Evolutionary conservation across 208 protist species (phyloP), one percentile per base, ranked within the genome.

Genomic region (Crithidia fasciculata): DNA sequence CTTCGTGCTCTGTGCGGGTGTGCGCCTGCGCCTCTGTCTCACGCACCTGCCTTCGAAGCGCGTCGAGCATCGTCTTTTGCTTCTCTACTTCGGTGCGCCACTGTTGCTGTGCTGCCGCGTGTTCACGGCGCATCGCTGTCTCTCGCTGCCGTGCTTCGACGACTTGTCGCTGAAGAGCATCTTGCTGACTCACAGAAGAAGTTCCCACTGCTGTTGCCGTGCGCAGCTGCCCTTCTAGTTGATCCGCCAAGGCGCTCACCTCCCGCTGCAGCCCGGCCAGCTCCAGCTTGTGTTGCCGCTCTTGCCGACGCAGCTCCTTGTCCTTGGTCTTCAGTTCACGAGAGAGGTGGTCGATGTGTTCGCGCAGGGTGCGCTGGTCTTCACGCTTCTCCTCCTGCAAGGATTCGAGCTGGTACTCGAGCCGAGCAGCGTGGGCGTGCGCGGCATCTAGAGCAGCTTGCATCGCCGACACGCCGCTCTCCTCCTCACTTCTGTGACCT

Each of bases 311-410:
- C n/a, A 72, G 8, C 36, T 74, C 68, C 4, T 60, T 63, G 0
- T 18, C 49, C 40, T 72, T 66, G 19, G 55, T 54, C n/a, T 73
- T 57, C 52, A 87, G 79, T 43, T 84, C 75, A 15, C 60, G 40
- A 12, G 78, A 78, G 36, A 87, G 79, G 50, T 84, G 71, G 37
- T 55, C 62, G 62, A 87, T 82, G 72, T 84, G 82, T 43, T 80
- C 82, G 10, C 74, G 78, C 54, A 83, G 56, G 4, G 70, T 77
- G 49, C 60, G 64, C 12, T 65, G 50, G 37, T 87, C 82, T 41
- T 83, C 72, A 3, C 60, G 68, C 36, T 73, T 84, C 9, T 82
- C 78, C 50, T 77, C 68, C 16, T 70, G 76, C 18, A 62, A 19
- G 18, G 67, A 73, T 19, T 79, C 75, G 13, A 87, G 79, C 63